Evolutionary conservation across 2,329 filamentous ascomycete genomes (phyloP), one percentile per base, ranked within the genome.

Genomic region (Colletotrichum chrysophilum): DNA sequence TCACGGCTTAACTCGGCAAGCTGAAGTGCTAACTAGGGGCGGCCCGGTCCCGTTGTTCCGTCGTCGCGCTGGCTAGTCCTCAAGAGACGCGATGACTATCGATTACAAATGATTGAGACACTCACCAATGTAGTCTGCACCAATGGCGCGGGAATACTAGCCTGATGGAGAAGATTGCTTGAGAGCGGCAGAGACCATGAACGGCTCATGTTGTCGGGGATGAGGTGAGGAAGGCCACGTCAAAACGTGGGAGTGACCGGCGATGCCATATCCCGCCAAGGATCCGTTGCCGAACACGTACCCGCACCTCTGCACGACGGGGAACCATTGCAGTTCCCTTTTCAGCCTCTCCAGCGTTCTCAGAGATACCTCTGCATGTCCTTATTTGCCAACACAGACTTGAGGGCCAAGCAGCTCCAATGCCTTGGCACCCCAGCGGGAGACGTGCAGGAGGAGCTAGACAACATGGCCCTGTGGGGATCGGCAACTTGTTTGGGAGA

Each of bases 31-130:
- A 13, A 24, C 68, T 75, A 75, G 72, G 72, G 61, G 55, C 72
- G 72, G 72, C 69, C 72, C 72, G 72, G 72, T 58, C 72, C 68
- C 58, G 38, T 30, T 21, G 30, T 72, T 67, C 69, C 55, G 69
- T 16, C 24, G 36, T 24, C 56, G 61, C 30, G 36, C 34, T 65
- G 24, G 24, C n/a, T 36, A 62, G n/a, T 21, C 13, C 30, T 24
- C 7, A 32, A n/a, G 16, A 32, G 56, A 60, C 56, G 26, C 56
- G 56, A 32, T 13, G 30, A 28, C 16, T 8, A 18, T 60, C 16
- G 26, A 32, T 60, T 8, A 60, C 16, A n/a, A 52, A 52, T 21
- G 0, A 52, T 7, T 21, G 12, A 21, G 43, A 3, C n/a, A 13
- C 1, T 7, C 10, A 14, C 16, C 18, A 60, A 60, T 2, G 5